Evolutionary conservation across 495 filamentous ascomycete species (phyloP), one percentile per base, ranked within the genome.

Genomic region (Aspergillus cavernicola): DNA sequence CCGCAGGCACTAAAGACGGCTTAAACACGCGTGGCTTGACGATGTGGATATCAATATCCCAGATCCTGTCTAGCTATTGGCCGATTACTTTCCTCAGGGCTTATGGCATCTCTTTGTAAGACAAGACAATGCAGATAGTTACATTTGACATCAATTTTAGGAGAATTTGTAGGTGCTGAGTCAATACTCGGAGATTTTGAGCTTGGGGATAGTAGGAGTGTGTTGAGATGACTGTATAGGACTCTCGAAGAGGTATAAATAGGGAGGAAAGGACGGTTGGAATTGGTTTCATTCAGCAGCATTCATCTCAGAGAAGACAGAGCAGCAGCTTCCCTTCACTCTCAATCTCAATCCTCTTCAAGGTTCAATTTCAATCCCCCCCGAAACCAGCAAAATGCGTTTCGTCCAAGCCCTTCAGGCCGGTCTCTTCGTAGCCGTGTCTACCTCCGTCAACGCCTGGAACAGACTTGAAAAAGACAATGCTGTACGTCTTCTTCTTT

Each of bases 401-500:
- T 52, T 52, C 40, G 0, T 45, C 15, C 29, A 52, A 19, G 40
- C 40, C 11, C 20, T 52, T 15, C 28, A 52, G 13, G 33, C 50
- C 39, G 29, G 23, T 15, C 50, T 53, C 31, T 9, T 53, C 15
- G 41, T 53, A 10, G 42, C 51, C 24, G 41, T 23, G 6, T 33
- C 51, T 29, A 39, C 49, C 50, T 42, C 45, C 4, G 63, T 53
- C 24, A 55, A 58, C 36, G 68, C 66, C 18, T 71, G 68, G 68
- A 71, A 71, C 59, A 51, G 68, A 44, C 43, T 87, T 23, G 72
- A 85, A 66, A 85, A 83, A 58, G 71, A 77, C 57, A 72, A 85
- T 31, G 69, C 80, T 3, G 76, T 84, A 63, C 51, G 73, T 48
- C 7, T 1, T 37, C 15, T 18, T 22, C 12, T 16, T 19, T 45